Percentiles rank a stretch among this genome's conserved stretches.
These are phyloP conservation scores for Luvunga scandens DNA, from an alignment of 345 rosid species.

Conservation along the genomic window DNA sequence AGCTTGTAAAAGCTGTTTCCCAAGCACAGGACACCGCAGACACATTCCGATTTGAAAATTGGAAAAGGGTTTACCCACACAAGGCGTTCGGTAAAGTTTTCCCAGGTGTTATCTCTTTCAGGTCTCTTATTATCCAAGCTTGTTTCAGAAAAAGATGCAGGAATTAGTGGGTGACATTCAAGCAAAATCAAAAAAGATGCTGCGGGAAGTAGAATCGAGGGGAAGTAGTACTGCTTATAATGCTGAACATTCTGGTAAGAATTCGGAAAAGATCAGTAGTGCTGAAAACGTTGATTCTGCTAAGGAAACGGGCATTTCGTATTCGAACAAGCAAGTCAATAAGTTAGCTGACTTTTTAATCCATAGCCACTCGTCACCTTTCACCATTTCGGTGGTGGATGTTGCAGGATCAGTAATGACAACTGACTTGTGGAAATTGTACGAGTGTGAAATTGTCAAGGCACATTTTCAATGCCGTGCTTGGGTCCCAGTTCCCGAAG, in stretches of 20 bases:
- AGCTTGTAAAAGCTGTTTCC: neutral
- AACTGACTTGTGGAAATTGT: neutral
- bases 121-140: neutral
- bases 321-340: neutral
- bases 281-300: neutral
- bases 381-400: slow-evolving; percentile 25
- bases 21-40: neutral
- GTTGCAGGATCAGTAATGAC: slow-evolving; percentile 27
- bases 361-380: neutral
- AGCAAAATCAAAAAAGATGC: neutral
- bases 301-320: neutral
- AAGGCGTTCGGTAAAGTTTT: neutral
- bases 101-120: neutral
- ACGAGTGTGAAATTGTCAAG: neutral
- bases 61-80: neutral
- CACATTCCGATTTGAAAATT: neutral
- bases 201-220: too few species aligned
- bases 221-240: too few species aligned
- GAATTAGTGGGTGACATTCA: neutral
- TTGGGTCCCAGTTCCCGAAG: neutral
- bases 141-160: neutral
- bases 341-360: neutral
- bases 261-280: too few species aligned
- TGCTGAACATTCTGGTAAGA: too few species aligned
- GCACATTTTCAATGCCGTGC: neutral